Evolutionary conservation across 169 alveolate species (phyloP).

Genomic region (Plasmodium relictum): DNA sequence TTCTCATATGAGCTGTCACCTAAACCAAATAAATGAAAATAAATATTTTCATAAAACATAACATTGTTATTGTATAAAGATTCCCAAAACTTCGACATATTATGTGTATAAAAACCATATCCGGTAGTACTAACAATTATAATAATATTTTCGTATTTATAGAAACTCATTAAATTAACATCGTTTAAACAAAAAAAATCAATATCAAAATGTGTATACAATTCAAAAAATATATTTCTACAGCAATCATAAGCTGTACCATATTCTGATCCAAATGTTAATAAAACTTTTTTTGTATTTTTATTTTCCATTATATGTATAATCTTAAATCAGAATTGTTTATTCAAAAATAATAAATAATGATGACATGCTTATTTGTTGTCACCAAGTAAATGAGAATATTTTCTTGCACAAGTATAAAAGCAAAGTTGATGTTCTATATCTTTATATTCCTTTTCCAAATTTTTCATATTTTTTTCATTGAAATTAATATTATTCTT

Average conservation of each 20-base stretch:
- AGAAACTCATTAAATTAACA: conserved; percentile 25
- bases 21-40: conserved; percentile 68
- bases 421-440: conserved; percentile 48
- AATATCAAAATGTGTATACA: conserved; percentile 29
- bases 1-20: conserved; percentile 76
- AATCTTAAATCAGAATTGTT: not conserved
- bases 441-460: conserved; percentile 36
- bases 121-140: conserved; percentile 76
- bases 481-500: conserved; percentile 36
- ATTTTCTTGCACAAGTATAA: conserved; percentile 41
- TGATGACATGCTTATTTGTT: not conserved
- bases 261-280: conserved; percentile 53
- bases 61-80: conserved; percentile 15
- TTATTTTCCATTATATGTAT: conserved; percentile 11
- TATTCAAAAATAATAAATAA: no score
- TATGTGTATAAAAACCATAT: conserved; percentile 49
- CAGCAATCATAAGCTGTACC: conserved; percentile 74
- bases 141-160: conserved; percentile 50
- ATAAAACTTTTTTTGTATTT: conserved; percentile 6
- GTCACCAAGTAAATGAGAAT: conserved; percentile 4
- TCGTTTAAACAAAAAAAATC: conserved; percentile 43
- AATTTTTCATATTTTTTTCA: conserved; percentile 35
- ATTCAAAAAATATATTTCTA: conserved; percentile 49
- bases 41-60: conserved; percentile 30
- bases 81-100: conserved; percentile 54